Base-by-base conservation (phyloP, 2,329 filamentous ascomycete genomes). In the Samsoniella hepiali region DNA sequence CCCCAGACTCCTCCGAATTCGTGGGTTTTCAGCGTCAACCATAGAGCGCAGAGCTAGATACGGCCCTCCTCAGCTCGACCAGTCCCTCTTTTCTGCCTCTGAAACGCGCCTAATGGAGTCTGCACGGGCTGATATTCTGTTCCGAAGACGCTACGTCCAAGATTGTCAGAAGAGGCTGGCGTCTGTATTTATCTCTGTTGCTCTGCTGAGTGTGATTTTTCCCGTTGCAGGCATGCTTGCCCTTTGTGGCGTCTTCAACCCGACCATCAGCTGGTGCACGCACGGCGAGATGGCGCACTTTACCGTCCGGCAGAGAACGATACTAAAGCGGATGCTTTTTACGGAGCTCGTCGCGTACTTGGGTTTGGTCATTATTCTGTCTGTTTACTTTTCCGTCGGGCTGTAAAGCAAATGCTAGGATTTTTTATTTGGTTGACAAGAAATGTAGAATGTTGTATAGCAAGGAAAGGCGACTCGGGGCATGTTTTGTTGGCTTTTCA, bases 181-280 rank as follows among this genome's bases (percentile, higher is more conserved):
- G 3, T 62, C 64, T 0, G 76, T 78, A 58, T 84, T 82, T 66
- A 67, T 72, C 9, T 50, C 69, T 13, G 75, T 82, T 65, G 68
- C 77, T 51, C 36, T 71, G 0, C 54, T 81, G 49, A 78, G 77
- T 22, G 61, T 79, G 1, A 47, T 73, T 7, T 75, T 84, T n/a
- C 82, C 82, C 0, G 79, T 84, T 55, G 70, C 81, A 10, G 77
- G 80, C 0, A 64, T 81, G 0, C 68, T 83, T 8, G 78, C 79
- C 1, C 73, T 82, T 32, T 72, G 69, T 10, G 80, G 81, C 11
- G 74, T 71, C 13, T 79, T 84, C 53, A 76, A 82, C 66, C 72
- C 73, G 1, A 76, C 76, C 0, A 75, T 84, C 34, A 76, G 76
- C 7, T 84, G 81, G 81, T 78, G 76, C 59, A 82, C 81, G 0